Evolutionary conservation across 306 rosid genomes (phyloP).

Genomic region (Sesbania bispinosa): DNA sequence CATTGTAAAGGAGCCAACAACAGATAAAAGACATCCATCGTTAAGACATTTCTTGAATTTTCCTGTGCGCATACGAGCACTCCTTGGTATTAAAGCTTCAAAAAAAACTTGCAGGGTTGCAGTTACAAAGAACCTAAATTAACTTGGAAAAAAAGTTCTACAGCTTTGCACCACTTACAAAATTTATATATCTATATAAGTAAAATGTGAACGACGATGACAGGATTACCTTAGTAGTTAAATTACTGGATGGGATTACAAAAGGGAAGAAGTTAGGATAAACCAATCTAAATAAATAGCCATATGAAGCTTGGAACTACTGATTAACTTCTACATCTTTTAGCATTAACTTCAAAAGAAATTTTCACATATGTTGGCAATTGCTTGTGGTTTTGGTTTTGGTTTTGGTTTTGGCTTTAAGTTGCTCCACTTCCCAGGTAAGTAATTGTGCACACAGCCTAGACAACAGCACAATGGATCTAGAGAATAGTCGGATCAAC

Average conservation of each 20-base stretch:
- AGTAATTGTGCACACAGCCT: not conserved
- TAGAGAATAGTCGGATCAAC: conserved; percentile 11
- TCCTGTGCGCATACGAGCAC: too few relatives aligned
- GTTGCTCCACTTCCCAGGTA: too few relatives aligned
- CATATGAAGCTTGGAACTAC: conserved; percentile 17
- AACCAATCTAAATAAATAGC: conserved; percentile 22
- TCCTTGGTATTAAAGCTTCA: too few relatives aligned
- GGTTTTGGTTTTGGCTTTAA: not conserved
- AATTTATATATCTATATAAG: conserved; percentile 1
- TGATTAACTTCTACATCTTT: conserved; percentile 18
- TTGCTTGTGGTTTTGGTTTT: not conserved
- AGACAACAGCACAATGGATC: too few relatives aligned
- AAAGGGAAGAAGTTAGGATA: conserved; percentile 21
- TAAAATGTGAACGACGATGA: not conserved
- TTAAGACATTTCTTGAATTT: too few relatives aligned
- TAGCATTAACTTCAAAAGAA: conserved; percentile 12
- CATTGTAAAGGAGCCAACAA: too few relatives aligned
- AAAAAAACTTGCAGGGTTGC: too few relatives aligned
- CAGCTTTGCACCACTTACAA: too few relatives aligned
- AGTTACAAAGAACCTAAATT: too few relatives aligned
- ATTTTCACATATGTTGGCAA: conserved; percentile 22
- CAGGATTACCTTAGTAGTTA: not conserved
- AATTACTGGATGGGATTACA: conserved; percentile 15
- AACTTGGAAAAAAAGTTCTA: not conserved
- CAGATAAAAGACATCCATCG: too few relatives aligned